These are phyloP conservation scores for Kappamyces sp. DNA, from an alignment of 192 early-diverging fungal species.

Conservation along the genomic window DNA sequence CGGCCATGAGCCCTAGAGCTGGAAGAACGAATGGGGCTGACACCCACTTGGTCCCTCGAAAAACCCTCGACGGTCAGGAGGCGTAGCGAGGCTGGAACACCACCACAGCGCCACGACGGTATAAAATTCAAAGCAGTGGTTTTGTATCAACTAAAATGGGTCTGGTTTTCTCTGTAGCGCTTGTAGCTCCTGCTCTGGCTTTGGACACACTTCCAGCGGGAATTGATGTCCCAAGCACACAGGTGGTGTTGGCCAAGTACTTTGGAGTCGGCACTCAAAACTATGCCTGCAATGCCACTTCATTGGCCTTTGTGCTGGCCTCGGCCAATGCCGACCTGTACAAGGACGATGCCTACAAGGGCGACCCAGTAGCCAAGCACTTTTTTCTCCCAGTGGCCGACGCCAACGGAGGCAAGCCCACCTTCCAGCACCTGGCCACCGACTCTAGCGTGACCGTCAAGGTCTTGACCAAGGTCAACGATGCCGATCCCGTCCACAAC, in stretches of 20 bases:
- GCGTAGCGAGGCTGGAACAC: too few species aligned
- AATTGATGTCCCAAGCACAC: too few species aligned
- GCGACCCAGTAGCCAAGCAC: not conserved
- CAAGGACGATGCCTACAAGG: not conserved
- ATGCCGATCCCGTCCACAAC: not conserved
- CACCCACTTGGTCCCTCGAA: too few species aligned
- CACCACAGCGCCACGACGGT: too few species aligned
- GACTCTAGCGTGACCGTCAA: conserved; percentile 5
- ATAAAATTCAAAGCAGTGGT: too few species aligned
- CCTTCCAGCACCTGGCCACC: conserved; percentile 1
- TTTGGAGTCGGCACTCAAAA: conserved; percentile 13
- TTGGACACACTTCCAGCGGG: too few species aligned
- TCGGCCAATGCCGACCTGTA: conserved; percentile 1
- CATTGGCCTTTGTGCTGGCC: not conserved
- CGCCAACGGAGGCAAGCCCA: conserved; percentile 1
- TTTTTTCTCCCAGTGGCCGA: conserved; percentile 1
- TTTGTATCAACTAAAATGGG: too few species aligned
- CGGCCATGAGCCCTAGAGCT: too few species aligned
- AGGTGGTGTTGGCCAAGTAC: not conserved
- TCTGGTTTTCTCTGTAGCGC: too few species aligned
- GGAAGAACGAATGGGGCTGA: too few species aligned
- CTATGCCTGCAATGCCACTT: conserved; percentile 1
- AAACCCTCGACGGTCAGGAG: too few species aligned
- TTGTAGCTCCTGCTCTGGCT: too few species aligned
- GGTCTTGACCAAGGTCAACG: not conserved